These are phyloP conservation scores for Penicillium diatomitis DNA, from an alignment of 495 filamentous ascomycete species.

Conservation along the genomic window DNA sequence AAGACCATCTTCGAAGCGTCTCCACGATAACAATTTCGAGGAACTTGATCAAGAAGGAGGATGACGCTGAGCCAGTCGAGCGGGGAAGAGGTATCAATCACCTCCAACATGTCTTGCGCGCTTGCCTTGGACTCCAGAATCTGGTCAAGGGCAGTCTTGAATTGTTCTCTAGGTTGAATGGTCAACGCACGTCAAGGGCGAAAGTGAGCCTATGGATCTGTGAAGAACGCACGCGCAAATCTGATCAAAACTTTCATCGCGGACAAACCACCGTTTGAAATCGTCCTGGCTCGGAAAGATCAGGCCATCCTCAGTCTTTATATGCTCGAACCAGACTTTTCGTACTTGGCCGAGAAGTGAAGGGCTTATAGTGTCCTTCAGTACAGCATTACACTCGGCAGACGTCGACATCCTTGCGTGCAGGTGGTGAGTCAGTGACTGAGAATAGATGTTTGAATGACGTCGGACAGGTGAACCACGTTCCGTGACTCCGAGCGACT, in stretches of 20 bases:
- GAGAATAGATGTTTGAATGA: background rate
- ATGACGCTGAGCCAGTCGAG: constrained; percentile 19
- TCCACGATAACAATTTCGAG: constrained; percentile 27
- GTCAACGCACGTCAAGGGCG: too few relatives aligned
- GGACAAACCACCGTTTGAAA: constrained; percentile 20
- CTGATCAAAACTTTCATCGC: constrained; percentile 18
- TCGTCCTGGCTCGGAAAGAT: constrained; percentile 12
- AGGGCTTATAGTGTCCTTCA: constrained; percentile 16
- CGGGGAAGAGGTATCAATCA: constrained; percentile 9
- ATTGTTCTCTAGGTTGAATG: constrained; percentile 11
- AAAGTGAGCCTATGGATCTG: too few relatives aligned
- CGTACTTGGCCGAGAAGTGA: constrained; percentile 13
- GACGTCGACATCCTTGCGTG: constrained; percentile 4
- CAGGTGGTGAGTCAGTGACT: background rate
- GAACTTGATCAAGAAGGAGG: constrained; percentile 22
- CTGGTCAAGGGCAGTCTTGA: constrained; percentile 17
- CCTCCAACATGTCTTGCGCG: constrained; percentile 14
- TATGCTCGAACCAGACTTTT: constrained; percentile 18
- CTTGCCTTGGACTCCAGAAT: constrained; percentile 13
- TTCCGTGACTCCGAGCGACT: too few relatives aligned
- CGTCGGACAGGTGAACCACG: too few relatives aligned
- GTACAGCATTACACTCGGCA: background rate
- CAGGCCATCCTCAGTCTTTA: constrained; percentile 6
- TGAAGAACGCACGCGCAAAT: constrained; percentile 18
- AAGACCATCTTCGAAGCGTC: constrained; percentile 21